Evolutionary conservation across 345 rosid species (phyloP), one percentile per base, ranked within the genome.

Genomic region (Bruguiera parviflora): DNA sequence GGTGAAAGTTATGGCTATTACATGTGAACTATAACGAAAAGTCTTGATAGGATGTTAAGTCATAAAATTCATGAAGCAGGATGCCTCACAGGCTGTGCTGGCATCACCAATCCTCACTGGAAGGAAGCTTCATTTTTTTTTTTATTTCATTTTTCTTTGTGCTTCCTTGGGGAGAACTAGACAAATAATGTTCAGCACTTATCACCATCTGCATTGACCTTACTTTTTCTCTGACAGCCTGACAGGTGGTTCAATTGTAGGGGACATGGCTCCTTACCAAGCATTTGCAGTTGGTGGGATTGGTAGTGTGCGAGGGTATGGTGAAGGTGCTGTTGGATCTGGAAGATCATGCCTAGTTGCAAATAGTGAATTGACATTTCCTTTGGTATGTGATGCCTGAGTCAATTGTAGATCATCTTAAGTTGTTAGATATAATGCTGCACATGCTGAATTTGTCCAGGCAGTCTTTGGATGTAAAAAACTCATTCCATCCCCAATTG

Each of bases 231-330:
- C 70, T 70, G 64, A 65, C 86, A 94, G 97, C 83, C 74, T 94
- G 82, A 88, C 95, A 80, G 96, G 95, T 73, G 97, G 98, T 71
- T 91, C 97, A 49, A 94, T 91, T 74, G 98, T 94, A 52, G 98
- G 98, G 77, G 97, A 91, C 80, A 94, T 94, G 95, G 95, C 98
- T 79, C 97, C 98, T 75, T 89, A 91, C 80, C 98, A 91, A 81
- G 96, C 98, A 69, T 94, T 94, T 86, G 83, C 97, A 72, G 81
- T 94, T 62, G 98, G 98, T 32, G 98, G 98, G 72, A 65, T 86
- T 49, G 92, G 89, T 67, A 89, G 92, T 68, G 96, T 94, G 13
- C 83, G 97, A 56, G 97, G 98, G 37, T 91, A 91, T 75, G 98
- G 98, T 61, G 96, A 94, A 53, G 98, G 97, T 13, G 96, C 92